A percentile compares a stretch with the other conserved stretches of the same genome.
phyloP scores from a whole-genome alignment of 805 yeast species.

The Sugiyamaella boreocaroliniensis region DNA sequence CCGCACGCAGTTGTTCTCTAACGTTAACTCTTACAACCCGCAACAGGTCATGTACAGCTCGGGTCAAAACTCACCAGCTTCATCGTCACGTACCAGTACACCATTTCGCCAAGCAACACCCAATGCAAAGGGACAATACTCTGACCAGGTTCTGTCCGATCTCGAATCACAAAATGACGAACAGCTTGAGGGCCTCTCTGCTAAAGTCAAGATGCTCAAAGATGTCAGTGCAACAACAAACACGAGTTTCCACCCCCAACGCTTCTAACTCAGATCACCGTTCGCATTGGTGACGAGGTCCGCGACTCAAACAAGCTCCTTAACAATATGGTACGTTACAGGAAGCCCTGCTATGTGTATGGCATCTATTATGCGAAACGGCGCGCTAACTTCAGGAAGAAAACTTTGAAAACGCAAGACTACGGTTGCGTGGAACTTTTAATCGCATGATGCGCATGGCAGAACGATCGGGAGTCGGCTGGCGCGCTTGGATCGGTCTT shows the following conservation, averaged over 20 bases:
- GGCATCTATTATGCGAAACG: too few species aligned
- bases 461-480: constrained; percentile 53
- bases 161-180: constrained; percentile 64
- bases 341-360: constrained; percentile 12
- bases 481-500: constrained; percentile 52
- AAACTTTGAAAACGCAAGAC: constrained; percentile 42
- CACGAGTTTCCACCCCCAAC: neutral
- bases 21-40: constrained; percentile 26
- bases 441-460: constrained; percentile 58
- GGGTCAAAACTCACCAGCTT: constrained; percentile 1
- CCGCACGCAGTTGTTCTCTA: constrained; percentile 35
- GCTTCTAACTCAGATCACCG: constrained; percentile 34
- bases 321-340: constrained; percentile 26
- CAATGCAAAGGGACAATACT: constrained; percentile 30
- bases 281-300: constrained; percentile 61
- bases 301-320: constrained; percentile 45
- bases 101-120: constrained; percentile 25
- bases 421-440: constrained; percentile 46
- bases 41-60: constrained; percentile 13
- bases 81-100: constrained; percentile 9
- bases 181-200: constrained; percentile 47
- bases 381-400: constrained; percentile 27
- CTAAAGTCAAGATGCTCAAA: constrained; percentile 50
- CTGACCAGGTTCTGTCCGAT: constrained; percentile 49
- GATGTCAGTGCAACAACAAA: constrained; percentile 26